Evolutionary conservation across 2,329 filamentous ascomycete genomes (phyloP).

Genomic region (Hawksworthiomyces lignivorus): DNA sequence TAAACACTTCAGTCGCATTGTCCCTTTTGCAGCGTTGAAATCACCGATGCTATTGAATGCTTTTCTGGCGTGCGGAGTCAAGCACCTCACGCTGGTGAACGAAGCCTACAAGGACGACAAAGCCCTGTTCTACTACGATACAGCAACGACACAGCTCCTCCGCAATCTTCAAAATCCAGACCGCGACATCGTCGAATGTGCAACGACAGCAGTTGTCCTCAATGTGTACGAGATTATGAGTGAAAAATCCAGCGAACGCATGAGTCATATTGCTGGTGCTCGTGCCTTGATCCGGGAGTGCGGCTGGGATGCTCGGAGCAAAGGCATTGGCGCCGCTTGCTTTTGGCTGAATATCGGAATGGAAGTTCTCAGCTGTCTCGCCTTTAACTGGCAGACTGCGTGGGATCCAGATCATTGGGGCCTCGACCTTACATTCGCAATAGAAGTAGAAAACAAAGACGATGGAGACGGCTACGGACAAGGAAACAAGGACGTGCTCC

Average conservation of each 20-base stretch:
- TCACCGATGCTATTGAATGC: conserved; percentile 87
- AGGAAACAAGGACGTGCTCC: background rate
- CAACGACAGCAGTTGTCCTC: conserved; percentile 77
- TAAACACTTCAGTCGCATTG: conserved; percentile 76
- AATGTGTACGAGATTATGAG: conserved; percentile 94
- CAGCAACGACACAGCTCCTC: conserved; percentile 70
- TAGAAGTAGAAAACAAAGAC: conserved; percentile 2
- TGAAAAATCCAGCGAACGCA: conserved; percentile 67
- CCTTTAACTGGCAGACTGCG: conserved; percentile 77
- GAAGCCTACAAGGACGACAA: conserved; percentile 64
- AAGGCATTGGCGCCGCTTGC: conserved; percentile 75
- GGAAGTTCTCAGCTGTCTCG: conserved; percentile 81
- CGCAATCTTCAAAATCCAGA: conserved; percentile 75
- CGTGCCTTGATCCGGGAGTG: conserved; percentile 83
- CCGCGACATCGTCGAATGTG: conserved; percentile 75
- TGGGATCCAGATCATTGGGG: conserved; percentile 92
- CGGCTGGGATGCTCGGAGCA: conserved; percentile 73
- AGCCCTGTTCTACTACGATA: conserved; percentile 76
- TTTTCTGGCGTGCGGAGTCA: conserved; percentile 79
- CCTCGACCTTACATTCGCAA: conserved; percentile 63
- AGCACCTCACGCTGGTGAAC: conserved; percentile 68
- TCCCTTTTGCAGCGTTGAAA: conserved; percentile 75
- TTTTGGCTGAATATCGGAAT: conserved; percentile 92
- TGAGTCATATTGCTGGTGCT: conserved; percentile 83
- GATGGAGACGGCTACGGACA: background rate